Percentiles rank a stretch among this genome's conserved stretches.
Evolutionary conservation across 176 grass and related monocot species (phyloP).

Genomic region (bread wheat (Triticum aestivum)): DNA sequence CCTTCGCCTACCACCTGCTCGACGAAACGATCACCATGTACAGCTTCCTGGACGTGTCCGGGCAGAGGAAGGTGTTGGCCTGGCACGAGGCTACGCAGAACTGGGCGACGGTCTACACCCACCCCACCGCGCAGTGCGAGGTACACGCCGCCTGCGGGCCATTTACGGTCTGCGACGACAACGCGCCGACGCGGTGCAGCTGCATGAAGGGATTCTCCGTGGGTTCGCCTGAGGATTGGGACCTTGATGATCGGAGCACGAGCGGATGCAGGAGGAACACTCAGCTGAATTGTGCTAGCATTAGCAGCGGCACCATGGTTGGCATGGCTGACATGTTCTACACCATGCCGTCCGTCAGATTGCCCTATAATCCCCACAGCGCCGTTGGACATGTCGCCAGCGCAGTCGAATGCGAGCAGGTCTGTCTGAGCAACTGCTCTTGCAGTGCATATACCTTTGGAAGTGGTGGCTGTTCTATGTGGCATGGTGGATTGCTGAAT

Average conservation of each 20-base stretch:
- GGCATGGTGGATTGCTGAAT: conserved; percentile 51
- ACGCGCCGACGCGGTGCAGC: conserved; percentile 7
- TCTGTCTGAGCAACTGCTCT: conserved; percentile 47
- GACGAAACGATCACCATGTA: conserved; percentile 12
- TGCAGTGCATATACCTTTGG: conserved; percentile 45
- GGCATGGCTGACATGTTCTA: conserved; percentile 40
- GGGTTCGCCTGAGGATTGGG: conserved; percentile 17
- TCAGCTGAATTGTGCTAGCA: conserved; percentile 22
- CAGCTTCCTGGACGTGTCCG: conserved; percentile 23
- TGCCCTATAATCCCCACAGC: conserved; percentile 13
- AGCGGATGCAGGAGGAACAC: conserved; percentile 44
- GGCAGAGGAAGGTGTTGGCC: conserved; percentile 8
- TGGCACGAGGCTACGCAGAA: neutral
- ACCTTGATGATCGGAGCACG: conserved; percentile 25
- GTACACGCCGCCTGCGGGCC: conserved; percentile 43
- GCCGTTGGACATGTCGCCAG: neutral
- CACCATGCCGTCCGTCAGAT: neutral
- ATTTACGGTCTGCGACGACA: conserved; percentile 40
- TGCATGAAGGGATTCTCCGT: conserved; percentile 44
- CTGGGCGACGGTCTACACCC: conserved; percentile 28
- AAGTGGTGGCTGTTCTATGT: conserved; percentile 24
- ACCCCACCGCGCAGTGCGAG: conserved; percentile 28
- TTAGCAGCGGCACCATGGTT: neutral
- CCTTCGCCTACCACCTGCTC: neutral
- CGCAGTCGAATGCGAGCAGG: conserved; percentile 26